Base-by-base conservation (phyloP, 2,329 filamentous ascomycete genomes). In the Botrytis deweyae region DNA sequence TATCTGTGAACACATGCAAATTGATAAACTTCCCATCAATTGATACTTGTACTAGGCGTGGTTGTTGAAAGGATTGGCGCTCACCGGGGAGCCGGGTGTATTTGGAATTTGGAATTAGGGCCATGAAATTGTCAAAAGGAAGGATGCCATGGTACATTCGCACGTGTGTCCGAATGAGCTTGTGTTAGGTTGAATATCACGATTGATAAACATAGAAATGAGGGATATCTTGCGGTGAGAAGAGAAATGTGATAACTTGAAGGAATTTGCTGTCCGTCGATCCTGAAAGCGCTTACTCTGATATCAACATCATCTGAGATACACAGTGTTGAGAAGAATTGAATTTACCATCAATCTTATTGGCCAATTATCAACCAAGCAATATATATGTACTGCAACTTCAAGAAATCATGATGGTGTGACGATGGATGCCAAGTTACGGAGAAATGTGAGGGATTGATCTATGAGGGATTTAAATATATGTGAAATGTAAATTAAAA, bases 381-480 rank as follows among this genome's bases (percentile, higher is more conserved):
- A 65, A 65, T 38, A 33, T 36, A 29, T 36, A 46, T 46, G 40
- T 46, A 46, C 29, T 33, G 62, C 29, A 65, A 65, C 40, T 12
- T 65, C 40, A 22, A 8, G 8, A 46, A 65, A 33, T 33, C n/a
- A 36, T 66, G 14, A n/a, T 38, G 64, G 33, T 64, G 38, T 67
- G 65, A 55, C 36, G 4, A 3, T 29, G 18, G 29, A 55, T 67
- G 33, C 33, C 46, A 67, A 67, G 65, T 49, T 67, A 67, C 22
- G 25, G 46, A 67, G 65, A 55, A 49, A 67, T 67, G 33, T 40
- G 22, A 67, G 65, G 46, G 20, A 29, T 55, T 40, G 46, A 67
- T 55, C 36, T 67, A 67, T 67, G 65, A 67, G 65, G 65, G 46
- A 67, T 67, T 67, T 67, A 67, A 67, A 52, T 44, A 64, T 38